Evolutionary conservation across 73 alveolate species (phyloP).

Genomic region (Tetrahymena borealis): DNA sequence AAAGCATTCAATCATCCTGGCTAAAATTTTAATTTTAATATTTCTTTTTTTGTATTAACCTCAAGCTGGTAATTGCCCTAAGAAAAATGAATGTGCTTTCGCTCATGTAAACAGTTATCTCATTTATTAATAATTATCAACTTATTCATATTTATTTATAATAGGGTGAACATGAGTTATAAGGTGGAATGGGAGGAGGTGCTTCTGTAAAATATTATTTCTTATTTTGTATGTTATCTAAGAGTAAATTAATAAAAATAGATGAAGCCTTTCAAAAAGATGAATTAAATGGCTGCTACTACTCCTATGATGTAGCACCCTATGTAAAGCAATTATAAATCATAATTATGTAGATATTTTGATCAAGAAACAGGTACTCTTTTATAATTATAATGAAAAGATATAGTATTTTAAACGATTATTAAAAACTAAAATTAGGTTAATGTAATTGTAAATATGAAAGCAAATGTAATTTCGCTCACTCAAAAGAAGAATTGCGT

Average conservation of each 20-base stretch:
- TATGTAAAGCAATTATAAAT: background rate
- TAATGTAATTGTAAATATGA: background rate
- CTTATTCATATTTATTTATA: background rate
- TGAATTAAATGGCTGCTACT: background rate
- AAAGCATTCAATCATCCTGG: no score
- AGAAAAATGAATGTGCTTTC: background rate
- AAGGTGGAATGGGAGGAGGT: background rate
- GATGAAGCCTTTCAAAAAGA: background rate
- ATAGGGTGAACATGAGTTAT: background rate
- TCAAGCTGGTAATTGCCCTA: background rate
- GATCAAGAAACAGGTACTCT: background rate
- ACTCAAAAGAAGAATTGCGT: background rate
- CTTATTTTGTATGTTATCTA: background rate
- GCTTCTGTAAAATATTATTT: background rate
- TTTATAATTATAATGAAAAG: no score
- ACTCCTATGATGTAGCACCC: background rate
- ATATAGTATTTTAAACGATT: background rate
- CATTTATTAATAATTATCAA: background rate
- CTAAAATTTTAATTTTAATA: background rate
- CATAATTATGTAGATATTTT: background rate
- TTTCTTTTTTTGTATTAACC: background rate
- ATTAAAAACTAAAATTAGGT: background rate
- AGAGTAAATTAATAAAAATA: background rate
- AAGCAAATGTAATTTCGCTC: background rate
- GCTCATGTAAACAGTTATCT: background rate